These are phyloP conservation scores for Monilinia fructigena DNA, from an alignment of 2,329 filamentous ascomycete species.

Conservation along the genomic window DNA sequence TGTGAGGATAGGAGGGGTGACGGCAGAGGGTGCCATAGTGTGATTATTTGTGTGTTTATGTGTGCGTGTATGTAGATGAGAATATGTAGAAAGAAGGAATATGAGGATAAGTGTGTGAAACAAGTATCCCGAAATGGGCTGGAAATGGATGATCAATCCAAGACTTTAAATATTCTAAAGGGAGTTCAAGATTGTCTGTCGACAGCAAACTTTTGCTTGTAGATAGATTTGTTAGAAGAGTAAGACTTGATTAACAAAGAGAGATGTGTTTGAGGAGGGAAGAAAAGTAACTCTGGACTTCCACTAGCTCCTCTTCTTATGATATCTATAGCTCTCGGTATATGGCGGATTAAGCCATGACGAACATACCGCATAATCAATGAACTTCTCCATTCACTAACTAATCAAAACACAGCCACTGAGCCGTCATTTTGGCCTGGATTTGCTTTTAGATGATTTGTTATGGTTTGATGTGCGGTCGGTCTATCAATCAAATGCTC, in stretches of 20 bases:
- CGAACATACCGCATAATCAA: constrained; percentile 10
- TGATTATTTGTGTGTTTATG: neutral
- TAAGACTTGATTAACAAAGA: neutral
- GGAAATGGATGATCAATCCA: constrained; percentile 3
- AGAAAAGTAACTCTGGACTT: neutral
- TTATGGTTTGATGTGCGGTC: neutral
- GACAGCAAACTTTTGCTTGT: constrained; percentile 6
- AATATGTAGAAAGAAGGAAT: neutral
- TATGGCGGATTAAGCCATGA: constrained; percentile 1
- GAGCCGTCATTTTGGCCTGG: neutral
- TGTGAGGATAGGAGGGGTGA: constrained; percentile 24
- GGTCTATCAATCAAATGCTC: neutral
- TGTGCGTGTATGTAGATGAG: too few relatives aligned
- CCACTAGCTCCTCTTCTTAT: constrained; percentile 10
- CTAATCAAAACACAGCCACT: constrained; percentile 1
- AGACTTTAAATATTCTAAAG: neutral
- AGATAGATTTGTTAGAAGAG: neutral
- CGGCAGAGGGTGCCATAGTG: constrained; percentile 35
- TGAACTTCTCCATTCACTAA: neutral
- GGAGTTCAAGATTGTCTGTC: neutral
- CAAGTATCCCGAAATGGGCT: neutral
- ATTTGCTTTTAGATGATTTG: neutral
- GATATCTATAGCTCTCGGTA: constrained; percentile 1
- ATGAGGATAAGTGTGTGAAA: constrained; percentile 16
- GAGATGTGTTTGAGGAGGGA: neutral